Conservation (phyloP, 2,329 filamentous ascomycete species). For the Zalaria sp. region DNA sequence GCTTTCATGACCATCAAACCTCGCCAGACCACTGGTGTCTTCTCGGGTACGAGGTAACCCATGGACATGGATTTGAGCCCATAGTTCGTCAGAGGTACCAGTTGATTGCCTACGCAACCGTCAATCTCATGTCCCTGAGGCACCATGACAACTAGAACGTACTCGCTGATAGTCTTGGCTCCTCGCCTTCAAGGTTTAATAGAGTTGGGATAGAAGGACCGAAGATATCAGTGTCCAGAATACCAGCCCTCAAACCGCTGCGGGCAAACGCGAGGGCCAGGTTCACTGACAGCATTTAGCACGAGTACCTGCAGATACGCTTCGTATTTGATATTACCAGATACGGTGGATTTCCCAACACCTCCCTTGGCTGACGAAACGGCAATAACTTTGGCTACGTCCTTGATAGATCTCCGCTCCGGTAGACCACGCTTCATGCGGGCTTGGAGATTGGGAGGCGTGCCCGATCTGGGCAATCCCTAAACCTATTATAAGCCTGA, state of each 20-base stretch:
- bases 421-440: constrained; percentile 72
- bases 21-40: constrained; percentile 82
- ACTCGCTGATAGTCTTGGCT: constrained; percentile 64
- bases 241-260: constrained; percentile 66
- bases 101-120: constrained; percentile 48
- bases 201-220: constrained; percentile 89
- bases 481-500: constrained; percentile 22
- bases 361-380: constrained; percentile 95
- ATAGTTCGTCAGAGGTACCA: constrained; percentile 84
- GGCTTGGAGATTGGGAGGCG: constrained; percentile 47
- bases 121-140: not conserved
- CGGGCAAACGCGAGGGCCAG: constrained; percentile 76
- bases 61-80: constrained; percentile 98
- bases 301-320: not conserved
- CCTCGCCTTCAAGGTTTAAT: constrained; percentile 41
- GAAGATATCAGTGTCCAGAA: constrained; percentile 93
- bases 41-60: constrained; percentile 75
- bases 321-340: constrained; percentile 38
- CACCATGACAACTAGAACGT: constrained; percentile 18
- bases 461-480: constrained; percentile 69
- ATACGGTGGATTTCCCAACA: constrained; percentile 93
- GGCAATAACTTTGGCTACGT: constrained; percentile 87
- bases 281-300: constrained; percentile 38
- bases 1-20: constrained; percentile 98
- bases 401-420: constrained; percentile 62